These are phyloP conservation scores for Tephrocybe sp. DNA, from an alignment of 768 basidiomycete genomes.

Conservation along the genomic window DNA sequence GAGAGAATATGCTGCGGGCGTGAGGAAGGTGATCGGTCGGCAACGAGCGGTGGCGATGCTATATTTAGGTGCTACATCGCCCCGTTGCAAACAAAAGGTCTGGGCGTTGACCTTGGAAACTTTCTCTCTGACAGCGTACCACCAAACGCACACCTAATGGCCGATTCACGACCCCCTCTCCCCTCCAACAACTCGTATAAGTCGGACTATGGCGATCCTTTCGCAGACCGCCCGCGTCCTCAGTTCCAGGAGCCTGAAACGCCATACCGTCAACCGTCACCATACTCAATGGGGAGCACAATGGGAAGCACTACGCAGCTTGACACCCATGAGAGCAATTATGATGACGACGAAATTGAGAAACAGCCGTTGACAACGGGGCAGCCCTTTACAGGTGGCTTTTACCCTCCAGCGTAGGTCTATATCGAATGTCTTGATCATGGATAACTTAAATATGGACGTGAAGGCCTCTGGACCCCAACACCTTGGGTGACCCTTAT, in stretches of 20 bases:
- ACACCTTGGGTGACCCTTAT: slow-evolving; percentile 67
- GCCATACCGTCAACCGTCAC: slow-evolving; percentile 36
- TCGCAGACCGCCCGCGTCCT: slow-evolving; percentile 64
- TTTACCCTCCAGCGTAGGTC: slow-evolving; percentile 74
- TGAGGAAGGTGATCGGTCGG: slow-evolving; percentile 9
- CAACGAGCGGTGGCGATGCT: slow-evolving; percentile 15
- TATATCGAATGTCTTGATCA: background rate
- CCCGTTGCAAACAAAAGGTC: slow-evolving; percentile 22
- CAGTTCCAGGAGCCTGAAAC: slow-evolving; percentile 58
- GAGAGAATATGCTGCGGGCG: too few relatives aligned
- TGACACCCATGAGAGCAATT: slow-evolving; percentile 41
- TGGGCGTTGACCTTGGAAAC: slow-evolving; percentile 17
- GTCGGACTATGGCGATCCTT: slow-evolving; percentile 58
- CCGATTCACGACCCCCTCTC: slow-evolving; percentile 37
- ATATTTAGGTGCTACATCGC: slow-evolving; percentile 18
- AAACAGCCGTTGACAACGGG: slow-evolving; percentile 71
- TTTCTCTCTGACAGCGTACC: background rate
- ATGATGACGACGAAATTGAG: slow-evolving; percentile 72
- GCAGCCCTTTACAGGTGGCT: slow-evolving; percentile 54
- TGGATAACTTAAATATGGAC: slow-evolving; percentile 10
- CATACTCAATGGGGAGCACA: slow-evolving; percentile 35
- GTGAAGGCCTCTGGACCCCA: slow-evolving; percentile 49
- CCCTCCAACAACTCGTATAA: slow-evolving; percentile 29
- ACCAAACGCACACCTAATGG: slow-evolving; percentile 27
- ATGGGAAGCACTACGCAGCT: slow-evolving; percentile 60